Evolutionary conservation across 2,329 filamentous ascomycete genomes (phyloP).

Genomic region (Fusarium agapanthi): DNA sequence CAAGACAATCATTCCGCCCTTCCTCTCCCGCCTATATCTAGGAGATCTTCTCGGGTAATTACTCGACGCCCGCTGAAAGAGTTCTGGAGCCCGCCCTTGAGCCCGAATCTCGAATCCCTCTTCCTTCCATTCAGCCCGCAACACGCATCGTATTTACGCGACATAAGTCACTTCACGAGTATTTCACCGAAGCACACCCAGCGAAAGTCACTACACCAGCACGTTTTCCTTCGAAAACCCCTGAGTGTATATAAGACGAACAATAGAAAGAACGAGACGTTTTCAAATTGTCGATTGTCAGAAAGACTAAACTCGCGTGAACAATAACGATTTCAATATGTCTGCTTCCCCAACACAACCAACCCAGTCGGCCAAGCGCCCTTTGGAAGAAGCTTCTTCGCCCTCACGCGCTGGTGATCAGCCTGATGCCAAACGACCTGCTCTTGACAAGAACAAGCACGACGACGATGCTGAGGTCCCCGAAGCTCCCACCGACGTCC

Average conservation of each 20-base stretch:
- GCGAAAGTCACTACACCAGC: slow-evolving; percentile 75
- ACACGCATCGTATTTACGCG: slow-evolving; percentile 48
- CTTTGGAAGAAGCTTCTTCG: slow-evolving; percentile 95
- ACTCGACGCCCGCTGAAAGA: slow-evolving; percentile 42
- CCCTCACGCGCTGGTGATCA: slow-evolving; percentile 91
- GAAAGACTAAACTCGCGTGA: slow-evolving; percentile 37
- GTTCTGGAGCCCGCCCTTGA: slow-evolving; percentile 45
- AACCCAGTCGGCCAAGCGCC: slow-evolving; percentile 84
- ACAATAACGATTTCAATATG: slow-evolving; percentile 60
- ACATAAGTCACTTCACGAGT: slow-evolving; percentile 52
- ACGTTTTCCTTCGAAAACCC: slow-evolving; percentile 89
- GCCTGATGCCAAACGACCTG: slow-evolving; percentile 95
- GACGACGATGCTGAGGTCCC: slow-evolving; percentile 62
- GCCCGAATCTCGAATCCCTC: slow-evolving; percentile 44
- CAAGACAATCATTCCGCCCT: slow-evolving; percentile 47
- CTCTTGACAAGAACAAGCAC: slow-evolving; percentile 88
- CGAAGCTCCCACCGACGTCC: slow-evolving; percentile 45
- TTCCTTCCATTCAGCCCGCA: slow-evolving; percentile 43
- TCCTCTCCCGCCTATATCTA: slow-evolving; percentile 43
- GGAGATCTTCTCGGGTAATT: slow-evolving; percentile 41
- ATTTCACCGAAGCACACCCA: slow-evolving; percentile 54
- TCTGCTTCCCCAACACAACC: slow-evolving; percentile 74
- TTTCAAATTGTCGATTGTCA: slow-evolving; percentile 43
- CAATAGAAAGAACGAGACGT: slow-evolving; percentile 44
- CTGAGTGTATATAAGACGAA: slow-evolving; percentile 81